Percentiles rank a stretch among this genome's conserved stretches.
Evolutionary conservation across 768 basidiomycete species (phyloP).

Genomic region (Tylopilus plumbeoviolaceoides): DNA sequence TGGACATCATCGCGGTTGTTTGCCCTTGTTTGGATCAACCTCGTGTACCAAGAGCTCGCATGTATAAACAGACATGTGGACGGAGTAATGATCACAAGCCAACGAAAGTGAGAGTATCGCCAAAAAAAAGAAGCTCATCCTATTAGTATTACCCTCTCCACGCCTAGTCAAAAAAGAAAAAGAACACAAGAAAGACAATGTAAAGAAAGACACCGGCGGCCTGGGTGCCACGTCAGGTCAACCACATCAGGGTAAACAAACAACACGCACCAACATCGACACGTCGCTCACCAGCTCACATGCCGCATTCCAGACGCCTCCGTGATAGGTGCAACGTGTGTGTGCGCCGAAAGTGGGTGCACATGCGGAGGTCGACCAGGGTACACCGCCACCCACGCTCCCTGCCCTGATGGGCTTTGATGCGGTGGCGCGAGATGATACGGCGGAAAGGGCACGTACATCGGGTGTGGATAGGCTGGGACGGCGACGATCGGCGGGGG

Average conservation of each 20-base stretch:
- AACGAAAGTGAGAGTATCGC: constrained; percentile 1
- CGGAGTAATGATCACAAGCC: background rate
- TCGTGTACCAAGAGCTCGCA: background rate
- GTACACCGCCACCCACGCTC: constrained; percentile 24
- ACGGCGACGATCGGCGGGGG: constrained; percentile 17
- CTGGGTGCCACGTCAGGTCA: background rate
- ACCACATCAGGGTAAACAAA: background rate
- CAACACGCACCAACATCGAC: constrained; percentile 8
- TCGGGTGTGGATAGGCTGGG: constrained; percentile 15
- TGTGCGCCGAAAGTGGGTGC: constrained; percentile 14
- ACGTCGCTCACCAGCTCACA: constrained; percentile 19
- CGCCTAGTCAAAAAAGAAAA: constrained; percentile 10
- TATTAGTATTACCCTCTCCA: constrained; percentile 19
- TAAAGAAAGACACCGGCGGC: background rate
- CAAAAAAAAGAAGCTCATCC: constrained; percentile 4
- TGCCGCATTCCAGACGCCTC: constrained; percentile 24
- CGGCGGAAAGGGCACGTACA: constrained; percentile 22
- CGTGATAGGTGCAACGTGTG: constrained; percentile 16
- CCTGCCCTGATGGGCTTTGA: constrained; percentile 9
- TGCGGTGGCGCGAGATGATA: constrained; percentile 17
- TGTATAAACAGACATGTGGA: background rate
- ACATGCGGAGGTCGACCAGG: constrained; percentile 14
- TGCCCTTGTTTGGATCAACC: constrained; percentile 1
- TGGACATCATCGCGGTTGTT: constrained; percentile 7
- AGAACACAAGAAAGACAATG: constrained; percentile 12